Evolutionary conservation across 2,329 filamentous ascomycete species (phyloP), one percentile per base, ranked within the genome.

Genomic region (Monosporascus sp.): DNA sequence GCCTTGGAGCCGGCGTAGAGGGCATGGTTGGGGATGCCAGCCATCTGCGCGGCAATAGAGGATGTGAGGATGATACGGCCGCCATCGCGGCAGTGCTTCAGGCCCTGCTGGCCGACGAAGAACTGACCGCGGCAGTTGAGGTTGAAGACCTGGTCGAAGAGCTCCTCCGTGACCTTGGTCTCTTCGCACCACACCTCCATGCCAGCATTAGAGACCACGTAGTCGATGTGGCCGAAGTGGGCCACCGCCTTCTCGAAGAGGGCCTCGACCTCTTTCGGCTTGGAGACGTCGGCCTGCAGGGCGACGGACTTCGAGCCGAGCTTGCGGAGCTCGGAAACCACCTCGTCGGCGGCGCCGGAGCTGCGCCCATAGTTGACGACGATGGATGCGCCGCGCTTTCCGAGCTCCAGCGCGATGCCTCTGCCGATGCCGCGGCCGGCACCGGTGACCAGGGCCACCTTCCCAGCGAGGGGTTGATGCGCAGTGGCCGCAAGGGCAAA

Each of bases 21-120:
- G 5, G 83, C 84, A 69, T 90, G 86, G 73, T 89, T 81, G 61
- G 80, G 80, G 53, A 88, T 83, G 50, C 85, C 85, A 38, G 85
- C 76, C 62, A 88, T 76, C 58, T 82, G 81, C 5, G 87, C 71
- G 17, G 85, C 86, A 63, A 90, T 87, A 44, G 83, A 87, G 37
- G 80, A 85, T 76, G 88, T 90, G 52, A 91, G 77, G 63, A 91
- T 82, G 61, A 92, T 81, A 46, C 88, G 79, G 34, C 88, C 88
- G 53, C 87, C 85, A 45, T 81, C 76, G 66, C 85, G 79, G 59
- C 89, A 80, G 72, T 89, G 76, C 73, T 86, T 86, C 71, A 87
- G 87, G 7, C 83, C 88, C 54, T 88, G 84, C 73, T 90, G 86
- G 20, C 86, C 87, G 50, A 91, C 86, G 69, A 91, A 90, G 77